Evolutionary conservation across 306 rosid species (phyloP).

Genomic region (Begonia fuchsioides): DNA sequence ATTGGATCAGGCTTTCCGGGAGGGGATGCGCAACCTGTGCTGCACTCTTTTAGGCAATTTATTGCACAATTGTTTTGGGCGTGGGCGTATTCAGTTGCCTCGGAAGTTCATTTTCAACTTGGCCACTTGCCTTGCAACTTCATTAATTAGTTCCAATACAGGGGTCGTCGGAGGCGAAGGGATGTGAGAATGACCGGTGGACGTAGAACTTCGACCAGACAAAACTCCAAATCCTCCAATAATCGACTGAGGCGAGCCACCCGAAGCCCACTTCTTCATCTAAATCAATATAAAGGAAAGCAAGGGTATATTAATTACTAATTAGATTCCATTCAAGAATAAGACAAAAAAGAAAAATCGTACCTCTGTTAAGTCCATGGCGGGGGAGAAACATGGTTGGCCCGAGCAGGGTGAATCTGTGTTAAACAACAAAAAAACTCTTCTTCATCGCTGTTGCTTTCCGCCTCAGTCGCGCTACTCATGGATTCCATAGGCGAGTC

Average conservation of each 20-base stretch:
- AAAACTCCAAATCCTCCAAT: slow-evolving; percentile 60
- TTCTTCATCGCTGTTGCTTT: slow-evolving; percentile 57
- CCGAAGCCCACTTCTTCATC: slow-evolving; percentile 12
- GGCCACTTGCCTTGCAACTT: slow-evolving; percentile 66
- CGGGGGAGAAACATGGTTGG: slow-evolving; percentile 17
- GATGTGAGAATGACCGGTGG: slow-evolving; percentile 37
- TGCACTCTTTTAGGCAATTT: no score
- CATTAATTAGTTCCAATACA: slow-evolving; percentile 57
- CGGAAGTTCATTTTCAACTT: slow-evolving; percentile 38
- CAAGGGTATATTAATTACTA: no score
- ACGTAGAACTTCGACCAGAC: slow-evolving; percentile 28
- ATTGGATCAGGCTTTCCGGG: slow-evolving; percentile 4
- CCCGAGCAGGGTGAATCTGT: slow-evolving; percentile 33
- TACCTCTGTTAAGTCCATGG: slow-evolving; percentile 36
- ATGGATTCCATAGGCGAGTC: slow-evolving; percentile 10
- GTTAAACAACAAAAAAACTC: slow-evolving; percentile 44
- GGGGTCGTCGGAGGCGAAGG: slow-evolving; percentile 66
- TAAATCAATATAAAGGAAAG: not conserved
- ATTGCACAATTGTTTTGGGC: slow-evolving; percentile 2
- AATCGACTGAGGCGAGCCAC: slow-evolving; percentile 71
- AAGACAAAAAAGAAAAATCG: not conserved
- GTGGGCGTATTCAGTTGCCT: slow-evolving; percentile 8
- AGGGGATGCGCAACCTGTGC: slow-evolving; percentile 20
- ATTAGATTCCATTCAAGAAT: not conserved
- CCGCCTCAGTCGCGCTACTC: slow-evolving; percentile 31